Percentiles rank a stretch among this genome's conserved stretches.
phyloP scores from a whole-genome alignment of 2,329 filamentous ascomycete species.

The Fusarium sp. region DNA sequence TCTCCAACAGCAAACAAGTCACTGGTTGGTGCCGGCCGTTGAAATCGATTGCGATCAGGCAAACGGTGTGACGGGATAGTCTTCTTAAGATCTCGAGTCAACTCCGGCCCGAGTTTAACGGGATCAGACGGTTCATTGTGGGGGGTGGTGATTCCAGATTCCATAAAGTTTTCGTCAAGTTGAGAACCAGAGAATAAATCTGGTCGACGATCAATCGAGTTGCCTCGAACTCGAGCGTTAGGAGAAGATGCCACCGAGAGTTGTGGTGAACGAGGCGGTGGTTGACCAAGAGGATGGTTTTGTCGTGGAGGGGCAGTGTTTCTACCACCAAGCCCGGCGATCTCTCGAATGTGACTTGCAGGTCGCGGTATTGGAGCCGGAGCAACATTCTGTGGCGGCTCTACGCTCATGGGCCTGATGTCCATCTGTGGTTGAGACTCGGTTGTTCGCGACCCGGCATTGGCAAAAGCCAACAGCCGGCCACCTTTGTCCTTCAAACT shows the following conservation, averaged over 20 bases:
- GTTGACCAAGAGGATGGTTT: constrained; percentile 44
- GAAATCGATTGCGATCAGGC: constrained; percentile 28
- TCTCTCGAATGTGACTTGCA: constrained; percentile 54
- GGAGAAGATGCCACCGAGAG: constrained; percentile 39
- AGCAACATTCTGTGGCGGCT: constrained; percentile 32
- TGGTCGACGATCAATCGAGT: constrained; percentile 34
- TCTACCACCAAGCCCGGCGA: constrained; percentile 55
- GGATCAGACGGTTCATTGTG: constrained; percentile 51
- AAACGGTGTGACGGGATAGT: constrained; percentile 34
- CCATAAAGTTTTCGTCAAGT: constrained; percentile 58
- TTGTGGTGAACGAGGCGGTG: constrained; percentile 44
- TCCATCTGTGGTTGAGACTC: constrained; percentile 38
- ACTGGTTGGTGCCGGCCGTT: constrained; percentile 22
- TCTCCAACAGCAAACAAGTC: constrained; percentile 53
- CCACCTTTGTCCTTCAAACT: constrained; percentile 52
- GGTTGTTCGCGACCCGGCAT: constrained; percentile 39
- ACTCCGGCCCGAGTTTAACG: constrained; percentile 43
- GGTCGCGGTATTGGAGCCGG: constrained; percentile 47
- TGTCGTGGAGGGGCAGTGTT: constrained; percentile 50
- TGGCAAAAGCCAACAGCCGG: constrained; percentile 53
- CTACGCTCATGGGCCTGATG: constrained; percentile 35
- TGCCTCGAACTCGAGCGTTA: constrained; percentile 32
- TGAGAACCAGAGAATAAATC: constrained; percentile 58
- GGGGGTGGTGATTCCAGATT: constrained; percentile 57
- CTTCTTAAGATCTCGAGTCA: constrained; percentile 47